These are phyloP conservation scores for Penicillium concentricum DNA, from an alignment of 2,329 filamentous ascomycete species.

Conservation along the genomic window DNA sequence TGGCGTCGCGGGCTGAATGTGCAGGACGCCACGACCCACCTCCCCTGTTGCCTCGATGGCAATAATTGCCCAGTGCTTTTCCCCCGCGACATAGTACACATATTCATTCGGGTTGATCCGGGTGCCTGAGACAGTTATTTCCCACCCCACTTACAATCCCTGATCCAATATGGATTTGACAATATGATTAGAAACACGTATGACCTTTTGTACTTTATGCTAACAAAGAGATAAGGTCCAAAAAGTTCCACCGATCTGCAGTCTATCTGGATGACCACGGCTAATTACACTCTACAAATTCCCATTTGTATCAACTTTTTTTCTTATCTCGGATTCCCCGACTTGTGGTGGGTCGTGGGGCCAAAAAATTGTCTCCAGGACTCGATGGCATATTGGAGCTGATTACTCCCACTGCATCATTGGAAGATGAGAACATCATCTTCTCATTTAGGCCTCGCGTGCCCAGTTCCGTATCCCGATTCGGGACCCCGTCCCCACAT, in stretches of 20 bases:
- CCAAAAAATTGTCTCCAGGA: not conserved
- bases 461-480: not conserved
- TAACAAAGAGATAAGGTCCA: conserved; percentile 13
- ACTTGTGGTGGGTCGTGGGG: conserved; percentile 14
- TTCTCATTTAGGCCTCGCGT: not conserved
- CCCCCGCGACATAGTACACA: not conserved
- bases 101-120: conserved; percentile 5
- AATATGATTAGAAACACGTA: conserved; percentile 1
- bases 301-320: conserved; percentile 26
- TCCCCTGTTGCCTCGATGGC: not conserved
- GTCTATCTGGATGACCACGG: conserved; percentile 25
- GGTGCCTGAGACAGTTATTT: conserved; percentile 1
- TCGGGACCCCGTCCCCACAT: not conserved
- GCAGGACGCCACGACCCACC: conserved; percentile 12
- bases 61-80: not conserved
- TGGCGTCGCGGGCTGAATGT: conserved; percentile 3
- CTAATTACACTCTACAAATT: conserved; percentile 24
- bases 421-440: not conserved
- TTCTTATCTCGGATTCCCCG: conserved; percentile 20
- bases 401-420: not conserved
- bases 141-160: not conserved
- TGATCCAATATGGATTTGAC: not conserved
- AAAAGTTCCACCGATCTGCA: conserved; percentile 11
- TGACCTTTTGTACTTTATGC: not conserved
- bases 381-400: not conserved